These are phyloP conservation scores for Sphaerosporella brunnea DNA, from an alignment of 495 filamentous ascomycete species.

Conservation along the genomic window DNA sequence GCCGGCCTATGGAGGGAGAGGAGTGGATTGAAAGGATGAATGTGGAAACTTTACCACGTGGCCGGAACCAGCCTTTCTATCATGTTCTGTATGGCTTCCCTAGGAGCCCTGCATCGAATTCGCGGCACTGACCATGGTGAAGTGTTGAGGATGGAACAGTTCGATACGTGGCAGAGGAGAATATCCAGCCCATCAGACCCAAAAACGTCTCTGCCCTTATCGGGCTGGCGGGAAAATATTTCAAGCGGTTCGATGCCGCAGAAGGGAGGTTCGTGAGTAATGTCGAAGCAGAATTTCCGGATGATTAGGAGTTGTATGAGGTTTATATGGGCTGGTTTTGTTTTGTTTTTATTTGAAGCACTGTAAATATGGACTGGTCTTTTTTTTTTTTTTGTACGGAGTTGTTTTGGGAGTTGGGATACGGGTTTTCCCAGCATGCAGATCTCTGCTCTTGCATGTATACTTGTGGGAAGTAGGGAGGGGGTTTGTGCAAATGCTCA, in stretches of 20 bases:
- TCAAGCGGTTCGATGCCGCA: constrained; percentile 67
- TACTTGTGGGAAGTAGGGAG: too few species aligned
- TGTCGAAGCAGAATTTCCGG: constrained; percentile 65
- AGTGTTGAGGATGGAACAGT: constrained; percentile 54
- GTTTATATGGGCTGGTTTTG: too few species aligned
- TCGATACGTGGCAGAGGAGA: constrained; percentile 75
- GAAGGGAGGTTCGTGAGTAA: constrained; percentile 64
- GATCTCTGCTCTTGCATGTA: too few species aligned
- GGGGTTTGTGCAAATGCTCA: too few species aligned
- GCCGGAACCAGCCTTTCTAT: constrained; percentile 65
- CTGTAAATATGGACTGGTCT: too few species aligned
- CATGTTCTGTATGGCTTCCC: constrained; percentile 52
- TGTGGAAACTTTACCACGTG: constrained; percentile 42
- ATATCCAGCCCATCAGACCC: constrained; percentile 40
- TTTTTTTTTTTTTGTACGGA: too few species aligned
- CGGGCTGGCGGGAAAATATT: constrained; percentile 62
- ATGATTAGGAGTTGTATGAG: too few species aligned
- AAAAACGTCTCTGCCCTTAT: constrained; percentile 37
- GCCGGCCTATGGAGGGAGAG: constrained; percentile 35
- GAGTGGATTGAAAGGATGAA: constrained; percentile 41
- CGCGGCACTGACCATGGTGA: neutral
- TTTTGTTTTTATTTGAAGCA: too few species aligned
- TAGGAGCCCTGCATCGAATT: neutral
- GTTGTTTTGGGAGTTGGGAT: too few species aligned
- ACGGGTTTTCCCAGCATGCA: too few species aligned